phyloP scores from a whole-genome alignment of 768 basidiomycete species.

The Glaciozyma antarctica region DNA sequence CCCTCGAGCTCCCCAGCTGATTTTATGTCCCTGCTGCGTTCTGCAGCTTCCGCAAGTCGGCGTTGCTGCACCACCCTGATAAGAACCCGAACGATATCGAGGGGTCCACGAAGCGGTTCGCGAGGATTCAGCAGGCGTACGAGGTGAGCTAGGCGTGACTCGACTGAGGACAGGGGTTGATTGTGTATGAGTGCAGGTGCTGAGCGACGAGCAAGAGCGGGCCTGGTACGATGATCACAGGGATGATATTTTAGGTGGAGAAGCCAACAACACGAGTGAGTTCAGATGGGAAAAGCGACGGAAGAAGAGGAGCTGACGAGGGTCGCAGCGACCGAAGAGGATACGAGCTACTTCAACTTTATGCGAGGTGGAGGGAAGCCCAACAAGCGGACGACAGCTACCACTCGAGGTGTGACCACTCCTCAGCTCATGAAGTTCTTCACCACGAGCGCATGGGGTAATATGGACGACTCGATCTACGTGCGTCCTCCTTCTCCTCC shows the following conservation, averaged over 20 bases:
- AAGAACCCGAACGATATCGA: conserved; percentile 74
- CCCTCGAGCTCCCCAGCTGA: background rate
- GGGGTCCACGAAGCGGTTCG: conserved; percentile 76
- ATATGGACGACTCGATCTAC: conserved; percentile 57
- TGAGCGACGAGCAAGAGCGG: conserved; percentile 95
- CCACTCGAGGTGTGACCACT: conserved; percentile 63
- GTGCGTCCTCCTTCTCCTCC: conserved; percentile 39
- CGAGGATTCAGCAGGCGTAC: conserved; percentile 84
- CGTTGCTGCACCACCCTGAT: conserved; percentile 39
- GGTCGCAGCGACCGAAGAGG: conserved; percentile 45
- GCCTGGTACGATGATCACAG: conserved; percentile 93
- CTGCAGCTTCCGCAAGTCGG: background rate
- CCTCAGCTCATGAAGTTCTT: conserved; percentile 77
- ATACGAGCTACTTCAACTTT: conserved; percentile 73
- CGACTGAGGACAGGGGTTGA: background rate
- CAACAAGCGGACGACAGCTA: conserved; percentile 43
- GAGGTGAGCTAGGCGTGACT: conserved; percentile 51
- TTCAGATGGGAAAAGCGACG: conserved; percentile 43
- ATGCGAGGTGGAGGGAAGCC: conserved; percentile 57
- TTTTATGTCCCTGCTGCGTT: background rate
- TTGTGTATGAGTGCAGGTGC: conserved; percentile 24
- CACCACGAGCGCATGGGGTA: conserved; percentile 57
- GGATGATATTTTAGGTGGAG: conserved; percentile 24
- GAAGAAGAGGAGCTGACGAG: background rate
- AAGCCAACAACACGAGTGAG: conserved; percentile 53